A percentile compares a stretch with the other conserved stretches of the same genome.
These are phyloP conservation scores for Chondrus crispus DNA, from an alignment of 23 red algal genomes.

Conservation along the genomic window DNA sequence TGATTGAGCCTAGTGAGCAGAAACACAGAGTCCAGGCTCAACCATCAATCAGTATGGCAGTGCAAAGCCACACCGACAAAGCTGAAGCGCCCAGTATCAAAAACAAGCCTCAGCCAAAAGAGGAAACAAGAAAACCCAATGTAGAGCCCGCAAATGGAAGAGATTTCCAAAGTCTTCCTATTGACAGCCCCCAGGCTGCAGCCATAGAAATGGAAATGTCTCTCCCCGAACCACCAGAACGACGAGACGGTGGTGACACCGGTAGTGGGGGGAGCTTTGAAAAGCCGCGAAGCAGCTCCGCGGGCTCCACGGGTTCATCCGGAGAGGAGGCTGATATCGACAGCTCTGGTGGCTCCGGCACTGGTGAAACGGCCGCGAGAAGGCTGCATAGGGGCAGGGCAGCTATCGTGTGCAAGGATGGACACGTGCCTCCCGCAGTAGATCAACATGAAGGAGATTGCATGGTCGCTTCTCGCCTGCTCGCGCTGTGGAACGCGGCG, in stretches of 20 bases:
- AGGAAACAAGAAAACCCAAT: too few relatives aligned
- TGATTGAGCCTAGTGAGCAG: too few relatives aligned
- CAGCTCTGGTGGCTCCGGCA: constrained; percentile 19
- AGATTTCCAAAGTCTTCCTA: too few relatives aligned
- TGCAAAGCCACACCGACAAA: too few relatives aligned
- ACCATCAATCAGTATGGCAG: too few relatives aligned
- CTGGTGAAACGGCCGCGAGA: not conserved
- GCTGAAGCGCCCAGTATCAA: too few relatives aligned
- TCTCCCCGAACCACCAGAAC: not conserved
- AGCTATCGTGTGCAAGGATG: constrained; percentile 53
- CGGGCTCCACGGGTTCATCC: constrained; percentile 42
- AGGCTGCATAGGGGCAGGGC: constrained; percentile 18
- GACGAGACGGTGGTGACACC: not conserved
- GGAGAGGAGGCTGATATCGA: constrained; percentile 55
- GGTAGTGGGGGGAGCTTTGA: not conserved
- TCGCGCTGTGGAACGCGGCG: constrained; percentile 35
- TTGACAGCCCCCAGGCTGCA: too few relatives aligned
- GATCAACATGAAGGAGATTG: constrained; percentile 62
- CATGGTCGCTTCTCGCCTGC: constrained; percentile 50
- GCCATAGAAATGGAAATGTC: too few relatives aligned
- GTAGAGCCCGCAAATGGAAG: too few relatives aligned
- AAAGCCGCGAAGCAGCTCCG: not conserved
- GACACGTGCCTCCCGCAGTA: constrained; percentile 37
- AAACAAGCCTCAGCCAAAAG: too few relatives aligned
- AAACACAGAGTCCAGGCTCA: too few relatives aligned